Conservation (phyloP, 2,329 filamentous ascomycete species). For the Penicillium sp. region DNA sequence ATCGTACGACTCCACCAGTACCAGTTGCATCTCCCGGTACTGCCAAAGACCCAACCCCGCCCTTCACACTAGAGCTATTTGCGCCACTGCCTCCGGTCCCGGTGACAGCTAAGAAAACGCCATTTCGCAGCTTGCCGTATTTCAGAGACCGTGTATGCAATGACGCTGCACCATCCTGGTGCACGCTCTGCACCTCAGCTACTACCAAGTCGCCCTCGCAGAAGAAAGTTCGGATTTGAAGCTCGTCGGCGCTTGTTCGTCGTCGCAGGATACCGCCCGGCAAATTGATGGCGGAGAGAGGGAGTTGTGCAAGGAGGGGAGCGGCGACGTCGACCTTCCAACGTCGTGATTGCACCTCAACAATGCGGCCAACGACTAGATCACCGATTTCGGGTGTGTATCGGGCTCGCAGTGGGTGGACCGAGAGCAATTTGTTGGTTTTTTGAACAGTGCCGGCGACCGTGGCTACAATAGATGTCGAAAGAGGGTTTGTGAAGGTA, state of each 20-base stretch:
- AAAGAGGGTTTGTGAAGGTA: constrained; percentile 68
- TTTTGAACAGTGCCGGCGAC: constrained; percentile 87
- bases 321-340: constrained; percentile 96
- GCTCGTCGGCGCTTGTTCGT: constrained; percentile 90
- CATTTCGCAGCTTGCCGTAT: constrained; percentile 94
- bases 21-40: constrained; percentile 65
- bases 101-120: constrained; percentile 78
- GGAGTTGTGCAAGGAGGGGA: constrained; percentile 78
- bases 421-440: constrained; percentile 94
- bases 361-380: constrained; percentile 87
- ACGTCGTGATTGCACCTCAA: constrained; percentile 87
- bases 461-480: constrained; percentile 75
- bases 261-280: constrained; percentile 90
- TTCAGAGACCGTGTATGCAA: constrained; percentile 88
- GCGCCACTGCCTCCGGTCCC: constrained; percentile 73
- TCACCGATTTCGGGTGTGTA: constrained; percentile 97
- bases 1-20: constrained; percentile 73
- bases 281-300: constrained; percentile 87
- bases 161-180: constrained; percentile 79
- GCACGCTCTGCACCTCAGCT: constrained; percentile 89
- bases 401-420: constrained; percentile 83
- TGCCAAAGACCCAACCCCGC: constrained; percentile 50
- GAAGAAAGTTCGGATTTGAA: constrained; percentile 97
- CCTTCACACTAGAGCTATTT: constrained; percentile 32
- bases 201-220: constrained; percentile 90